Base-by-base conservation (phyloP, 192 early-diverging fungal species). In the Coemansia sp. region DNA sequence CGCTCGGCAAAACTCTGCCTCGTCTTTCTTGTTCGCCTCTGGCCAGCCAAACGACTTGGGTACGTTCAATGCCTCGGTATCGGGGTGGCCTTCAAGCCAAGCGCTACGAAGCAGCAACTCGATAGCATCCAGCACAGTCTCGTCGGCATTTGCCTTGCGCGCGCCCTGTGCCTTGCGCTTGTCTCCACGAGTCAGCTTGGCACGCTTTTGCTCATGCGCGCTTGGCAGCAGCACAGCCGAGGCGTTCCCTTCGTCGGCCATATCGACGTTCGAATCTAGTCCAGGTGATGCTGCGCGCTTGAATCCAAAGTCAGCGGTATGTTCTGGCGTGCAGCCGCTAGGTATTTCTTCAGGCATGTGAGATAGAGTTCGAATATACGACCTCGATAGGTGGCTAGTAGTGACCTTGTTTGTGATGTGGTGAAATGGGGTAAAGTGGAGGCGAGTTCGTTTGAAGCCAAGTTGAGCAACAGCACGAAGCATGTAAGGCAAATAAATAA, bases 41-140 rank as follows among this genome's bases (percentile, higher is more conserved):
- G 58, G 2, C 80, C 80, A 82, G 36, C 80, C 80, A 74, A 82
- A 82, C 4, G 66, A 36, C 36, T 15, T 44, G 11, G 80, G 80
- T 16, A 41, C 61, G 18, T 20, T 34, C 18, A 44, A 33, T n/a
- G 44, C 9, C 47, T 65, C 63, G 9, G 67, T 29, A 7, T 47
- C 62, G 5, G 49, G 22, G 18, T 47, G 18, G 7, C 34, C 34
- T 1, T 64, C 58, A 3, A 40, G 44, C 80, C 80, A 82, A 11
- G 34, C 31, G 13, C 22, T 67, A 43, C 70, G 62, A 24, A 82
- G 72, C 13, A 82, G 47, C 55, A 75, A 46, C 36, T 74, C 69
- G 9, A 82, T 66, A 0, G 80, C 66, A 31, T 78, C 75, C 33
- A 82, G 63, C 66, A 82, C 72, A 3, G 75, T 66, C 27, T 66